Percentiles rank a stretch among this genome's conserved stretches.
Evolutionary conservation across 495 filamentous ascomycete species (phyloP).

Genomic region (Glonium stellatum): DNA sequence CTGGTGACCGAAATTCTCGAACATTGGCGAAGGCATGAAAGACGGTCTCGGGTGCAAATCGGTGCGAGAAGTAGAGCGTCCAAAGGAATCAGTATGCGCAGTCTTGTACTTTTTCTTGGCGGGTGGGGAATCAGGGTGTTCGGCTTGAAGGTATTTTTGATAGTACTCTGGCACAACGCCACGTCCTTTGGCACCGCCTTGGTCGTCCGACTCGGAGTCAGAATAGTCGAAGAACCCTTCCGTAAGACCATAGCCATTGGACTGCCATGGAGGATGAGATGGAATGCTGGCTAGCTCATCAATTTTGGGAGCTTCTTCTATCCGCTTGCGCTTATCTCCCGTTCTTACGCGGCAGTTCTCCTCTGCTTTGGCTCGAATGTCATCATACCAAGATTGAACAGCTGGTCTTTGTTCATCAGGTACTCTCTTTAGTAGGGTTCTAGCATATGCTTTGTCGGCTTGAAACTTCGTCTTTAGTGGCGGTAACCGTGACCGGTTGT

Average conservation of each 20-base stretch:
- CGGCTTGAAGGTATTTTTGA: background rate
- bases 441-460: background rate
- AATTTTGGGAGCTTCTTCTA: background rate
- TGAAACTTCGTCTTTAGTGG: background rate
- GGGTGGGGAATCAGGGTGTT: background rate
- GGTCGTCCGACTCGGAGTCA: background rate
- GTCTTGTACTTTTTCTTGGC: background rate
- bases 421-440: background rate
- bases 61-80: background rate
- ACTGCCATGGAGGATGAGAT: background rate
- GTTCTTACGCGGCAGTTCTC: background rate
- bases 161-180: no score
- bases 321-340: background rate
- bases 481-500: background rate
- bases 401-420: background rate
- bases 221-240: background rate
- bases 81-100: background rate
- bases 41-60: background rate
- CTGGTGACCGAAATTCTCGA: background rate
- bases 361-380: background rate
- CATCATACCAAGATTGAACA: background rate
- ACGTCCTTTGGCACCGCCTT: background rate
- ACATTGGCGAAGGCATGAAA: background rate
- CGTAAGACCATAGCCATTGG: background rate
- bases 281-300: background rate